These are phyloP conservation scores for Pythium plurisporium DNA, from an alignment of 352 stramenopile genomes.

Conservation along the genomic window DNA sequence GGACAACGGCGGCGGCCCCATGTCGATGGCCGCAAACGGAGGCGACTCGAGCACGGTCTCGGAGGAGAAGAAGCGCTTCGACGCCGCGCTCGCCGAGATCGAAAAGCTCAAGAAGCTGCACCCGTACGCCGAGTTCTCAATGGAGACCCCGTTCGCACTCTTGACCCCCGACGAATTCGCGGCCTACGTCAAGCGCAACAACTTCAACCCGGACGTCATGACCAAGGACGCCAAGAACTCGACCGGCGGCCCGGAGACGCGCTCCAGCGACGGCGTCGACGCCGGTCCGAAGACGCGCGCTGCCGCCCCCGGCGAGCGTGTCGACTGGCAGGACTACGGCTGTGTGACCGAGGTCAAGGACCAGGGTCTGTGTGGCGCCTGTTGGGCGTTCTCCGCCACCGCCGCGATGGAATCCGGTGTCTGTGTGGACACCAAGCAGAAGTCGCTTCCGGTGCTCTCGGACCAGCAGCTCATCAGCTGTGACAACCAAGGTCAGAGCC, in stretches of 20 bases:
- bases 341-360: constrained; percentile 75
- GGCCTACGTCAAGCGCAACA: constrained; percentile 46
- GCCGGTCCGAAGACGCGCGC: constrained; percentile 34
- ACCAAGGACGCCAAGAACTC: constrained; percentile 4
- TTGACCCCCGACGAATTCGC: constrained; percentile 57
- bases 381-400: constrained; percentile 57
- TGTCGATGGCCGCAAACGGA: constrained; percentile 23
- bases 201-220: constrained; percentile 21
- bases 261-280: constrained; percentile 4
- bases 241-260: not conserved
- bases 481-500: constrained; percentile 39
- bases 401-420: constrained; percentile 53
- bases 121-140: constrained; percentile 48
- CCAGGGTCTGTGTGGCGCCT: constrained; percentile 48
- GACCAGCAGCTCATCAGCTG: constrained; percentile 77
- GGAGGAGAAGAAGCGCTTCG: constrained; percentile 50
- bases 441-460: constrained; percentile 34
- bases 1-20: constrained; percentile 18
- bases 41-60: constrained; percentile 1
- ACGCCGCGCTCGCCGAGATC: constrained; percentile 34
- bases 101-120: constrained; percentile 41
- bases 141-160: constrained; percentile 55
- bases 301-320: constrained; percentile 33
- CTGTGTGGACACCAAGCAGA: constrained; percentile 33
- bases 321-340: constrained; percentile 66